Percentiles rank a stretch among this genome's conserved stretches.
phyloP scores from a whole-genome alignment of 2,329 filamentous ascomycete species.

The Arthrobotrys sphaeroides region DNA sequence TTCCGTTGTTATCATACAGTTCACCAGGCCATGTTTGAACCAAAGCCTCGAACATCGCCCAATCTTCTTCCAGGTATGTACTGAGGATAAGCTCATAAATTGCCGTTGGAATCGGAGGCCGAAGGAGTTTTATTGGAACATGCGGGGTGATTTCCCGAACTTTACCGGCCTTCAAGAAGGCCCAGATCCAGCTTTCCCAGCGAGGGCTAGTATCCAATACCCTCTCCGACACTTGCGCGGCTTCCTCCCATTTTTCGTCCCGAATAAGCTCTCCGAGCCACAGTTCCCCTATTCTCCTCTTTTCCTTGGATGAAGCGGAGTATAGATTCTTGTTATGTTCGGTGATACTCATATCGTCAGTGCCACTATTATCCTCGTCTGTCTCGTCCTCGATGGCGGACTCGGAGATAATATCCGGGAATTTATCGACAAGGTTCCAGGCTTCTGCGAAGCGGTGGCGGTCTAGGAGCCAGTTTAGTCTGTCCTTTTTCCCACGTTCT shows the following conservation, averaged over 20 bases:
- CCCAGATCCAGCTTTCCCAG: constrained; percentile 97
- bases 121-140: constrained; percentile 80
- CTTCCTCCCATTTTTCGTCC: constrained; percentile 76
- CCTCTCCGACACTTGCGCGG: constrained; percentile 81
- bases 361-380: constrained; percentile 74
- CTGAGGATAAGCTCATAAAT: constrained; percentile 90
- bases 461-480: constrained; percentile 84
- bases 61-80: constrained; percentile 84
- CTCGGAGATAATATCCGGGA: constrained; percentile 75
- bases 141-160: constrained; percentile 89
- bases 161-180: constrained; percentile 83
- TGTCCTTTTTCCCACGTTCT: constrained; percentile 84
- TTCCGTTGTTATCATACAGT: constrained; percentile 65
- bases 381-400: constrained; percentile 57
- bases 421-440: constrained; percentile 87
- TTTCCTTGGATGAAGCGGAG: constrained; percentile 82
- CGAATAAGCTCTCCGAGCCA: constrained; percentile 90
- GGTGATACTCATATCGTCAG: constrained; percentile 62
- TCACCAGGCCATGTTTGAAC: constrained; percentile 78
- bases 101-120: constrained; percentile 78
- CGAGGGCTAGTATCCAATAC: constrained; percentile 80
- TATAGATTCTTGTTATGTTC: constrained; percentile 63
- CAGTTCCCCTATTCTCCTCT: constrained; percentile 86
- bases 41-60: constrained; percentile 77
- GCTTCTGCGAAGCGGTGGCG: constrained; percentile 82